Evolutionary conservation across 306 rosid genomes (phyloP).

Genomic region (Abrus pulchellus): DNA sequence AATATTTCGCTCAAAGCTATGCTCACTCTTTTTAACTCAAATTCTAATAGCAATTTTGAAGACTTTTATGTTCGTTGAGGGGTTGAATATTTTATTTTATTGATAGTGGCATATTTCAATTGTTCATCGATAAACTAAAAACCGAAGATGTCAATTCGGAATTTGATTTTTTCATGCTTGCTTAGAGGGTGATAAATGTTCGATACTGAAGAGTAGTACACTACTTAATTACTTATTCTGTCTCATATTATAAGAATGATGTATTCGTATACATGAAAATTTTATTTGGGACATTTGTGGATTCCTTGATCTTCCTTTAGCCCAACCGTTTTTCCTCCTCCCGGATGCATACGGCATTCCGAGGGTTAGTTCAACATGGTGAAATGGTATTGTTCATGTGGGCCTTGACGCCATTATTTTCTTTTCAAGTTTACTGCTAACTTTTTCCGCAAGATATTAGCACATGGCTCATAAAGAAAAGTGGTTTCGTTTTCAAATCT

Average conservation of each 20-base stretch:
- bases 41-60: not conserved
- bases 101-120: not conserved
- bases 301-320: not conserved
- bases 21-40: no score
- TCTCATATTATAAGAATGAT: no score
- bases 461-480: not conserved
- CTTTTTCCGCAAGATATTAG: not conserved
- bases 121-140: not conserved
- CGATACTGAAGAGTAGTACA: not conserved
- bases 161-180: no score
- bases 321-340: not conserved
- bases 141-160: not conserved
- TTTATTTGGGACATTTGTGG: not conserved
- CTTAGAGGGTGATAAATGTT: not conserved
- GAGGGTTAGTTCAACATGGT: not conserved
- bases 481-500: conserved; percentile 32
- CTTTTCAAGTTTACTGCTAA: not conserved
- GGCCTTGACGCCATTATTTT: not conserved
- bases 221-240: no score
- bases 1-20: no score
- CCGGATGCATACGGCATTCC: not conserved
- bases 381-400: not conserved
- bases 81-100: not conserved
- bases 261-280: no score
- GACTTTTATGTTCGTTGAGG: not conserved